Conservation (phyloP, 2,329 filamentous ascomycete genomes). For the Metarhizium rileyi region DNA sequence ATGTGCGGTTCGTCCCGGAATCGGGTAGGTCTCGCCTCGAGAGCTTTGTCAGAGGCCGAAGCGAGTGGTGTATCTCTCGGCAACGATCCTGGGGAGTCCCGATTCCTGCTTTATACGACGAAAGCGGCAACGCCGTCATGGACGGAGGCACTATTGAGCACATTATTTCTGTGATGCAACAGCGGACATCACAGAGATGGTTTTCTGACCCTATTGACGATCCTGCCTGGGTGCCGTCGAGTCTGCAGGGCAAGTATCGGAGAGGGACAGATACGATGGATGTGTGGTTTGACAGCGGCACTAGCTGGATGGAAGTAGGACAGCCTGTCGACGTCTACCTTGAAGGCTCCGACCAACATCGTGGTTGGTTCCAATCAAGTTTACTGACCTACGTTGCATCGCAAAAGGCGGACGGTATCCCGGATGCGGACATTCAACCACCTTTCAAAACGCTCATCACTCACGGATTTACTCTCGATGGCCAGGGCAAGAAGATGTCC, state of each 20-base stretch:
- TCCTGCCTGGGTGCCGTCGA: conserved; percentile 62
- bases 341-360: conserved; percentile 91
- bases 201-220: conserved; percentile 78
- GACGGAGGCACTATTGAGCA: conserved; percentile 71
- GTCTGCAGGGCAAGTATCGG: conserved; percentile 51
- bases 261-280: conserved; percentile 96
- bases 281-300: conserved; percentile 98
- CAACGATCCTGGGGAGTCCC: conserved; percentile 95
- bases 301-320: conserved; percentile 65
- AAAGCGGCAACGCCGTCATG: conserved; percentile 65
- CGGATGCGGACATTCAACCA: conserved; percentile 26
- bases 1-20: conserved; percentile 71
- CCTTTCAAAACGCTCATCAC: conserved; percentile 89
- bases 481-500: conserved; percentile 93
- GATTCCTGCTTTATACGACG: conserved; percentile 80
- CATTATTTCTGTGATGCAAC: conserved; percentile 67
- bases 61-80: conserved; percentile 95
- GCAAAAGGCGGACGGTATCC: conserved; percentile 29
- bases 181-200: conserved; percentile 84
- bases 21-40: conserved; percentile 64
- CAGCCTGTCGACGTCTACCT: conserved; percentile 74
- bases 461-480: conserved; percentile 88
- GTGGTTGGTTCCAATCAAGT: conserved; percentile 97
- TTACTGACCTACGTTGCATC: conserved; percentile 75
- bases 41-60: conserved; percentile 78